Evolutionary conservation across 2,329 filamentous ascomycete species (phyloP), one percentile per base, ranked within the genome.

Genomic region (Gnomoniopsis smithogilvyi): DNA sequence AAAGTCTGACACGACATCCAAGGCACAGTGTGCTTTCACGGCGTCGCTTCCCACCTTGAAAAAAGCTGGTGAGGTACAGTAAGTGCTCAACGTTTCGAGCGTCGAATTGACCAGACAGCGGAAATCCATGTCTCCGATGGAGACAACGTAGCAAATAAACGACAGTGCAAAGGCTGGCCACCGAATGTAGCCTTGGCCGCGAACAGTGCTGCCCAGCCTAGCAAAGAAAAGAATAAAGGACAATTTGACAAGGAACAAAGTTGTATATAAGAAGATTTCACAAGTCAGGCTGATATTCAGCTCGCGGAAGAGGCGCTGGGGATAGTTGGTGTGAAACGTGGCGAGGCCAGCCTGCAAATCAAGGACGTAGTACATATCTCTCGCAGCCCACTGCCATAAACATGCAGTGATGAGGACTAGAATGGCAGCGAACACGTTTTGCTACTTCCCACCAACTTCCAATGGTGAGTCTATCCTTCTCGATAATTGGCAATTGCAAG

Each of bases 1-100:
- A 51, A 60, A 51, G 48, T 62, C 60, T 21, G 60, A 59, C n/a
- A 59, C 52, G 19, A 62, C 60, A 49, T 62, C 60, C 10, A 62
- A 41, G 1, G 56, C 60, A 49, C 56, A 56, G 10, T 59, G 59
- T 3, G 51, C 36, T 22, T 56, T 60, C 15, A 60, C 33, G 15
- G 58, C 52, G 6, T 51, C 46, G 15, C 36, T 41, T n/a, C 54
- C 30, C 17, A 52, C 49, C 2, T 10, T 51, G 7, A 47, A 52
- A 7, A 33, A 46, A 38, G 53, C 10, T 11, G 38, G 47, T 22
- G 50, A 21, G 15, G 38, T 57, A 34, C 58, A 60, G 19, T 56
- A 50, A 1, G 54, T 51, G 7, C 48, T 36, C 47, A 57, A 38
- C 24, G 50, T 57, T 30, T 56, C 58, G n/a, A n/a, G n/a, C 17